Evolutionary conservation across 192 early-diverging fungal genomes (phyloP).

Genomic region (Piromyces sp.): DNA sequence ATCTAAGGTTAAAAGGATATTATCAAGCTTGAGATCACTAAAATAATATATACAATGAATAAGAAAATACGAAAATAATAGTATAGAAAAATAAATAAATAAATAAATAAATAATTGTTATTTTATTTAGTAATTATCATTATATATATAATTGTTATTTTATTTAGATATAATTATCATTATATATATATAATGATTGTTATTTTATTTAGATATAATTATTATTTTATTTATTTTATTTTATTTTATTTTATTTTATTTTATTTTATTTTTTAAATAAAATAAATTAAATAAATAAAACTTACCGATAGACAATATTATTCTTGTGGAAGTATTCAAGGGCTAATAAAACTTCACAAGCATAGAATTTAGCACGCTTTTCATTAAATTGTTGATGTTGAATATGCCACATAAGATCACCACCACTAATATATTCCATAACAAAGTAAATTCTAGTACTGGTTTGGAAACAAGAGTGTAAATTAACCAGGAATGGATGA

Average conservation of each 20-base stretch:
- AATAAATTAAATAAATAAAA: no score
- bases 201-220: no score
- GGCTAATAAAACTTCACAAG: slow-evolving; percentile 2
- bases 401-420: slow-evolving; percentile 2
- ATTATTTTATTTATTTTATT: no score
- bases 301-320: not conserved
- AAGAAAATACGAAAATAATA: no score
- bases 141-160: no score
- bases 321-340: not conserved
- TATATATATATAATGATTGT: no score
- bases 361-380: slow-evolving; percentile 1
- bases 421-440: not conserved
- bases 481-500: not conserved
- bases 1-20: not conserved
- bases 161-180: no score
- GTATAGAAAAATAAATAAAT: no score
- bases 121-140: no score
- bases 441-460: not conserved
- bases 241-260: no score
- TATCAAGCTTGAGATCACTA: slow-evolving; percentile 1
- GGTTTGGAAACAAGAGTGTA: not conserved
- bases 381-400: slow-evolving; percentile 1
- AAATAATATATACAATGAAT: not conserved
- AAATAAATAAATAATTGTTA: no score
- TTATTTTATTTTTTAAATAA: no score